Percentiles rank a stretch among this genome's conserved stretches.
These are phyloP conservation scores for Eimeria sp. DNA, from an alignment of 169 alveolate genomes.

Conservation along the genomic window DNA sequence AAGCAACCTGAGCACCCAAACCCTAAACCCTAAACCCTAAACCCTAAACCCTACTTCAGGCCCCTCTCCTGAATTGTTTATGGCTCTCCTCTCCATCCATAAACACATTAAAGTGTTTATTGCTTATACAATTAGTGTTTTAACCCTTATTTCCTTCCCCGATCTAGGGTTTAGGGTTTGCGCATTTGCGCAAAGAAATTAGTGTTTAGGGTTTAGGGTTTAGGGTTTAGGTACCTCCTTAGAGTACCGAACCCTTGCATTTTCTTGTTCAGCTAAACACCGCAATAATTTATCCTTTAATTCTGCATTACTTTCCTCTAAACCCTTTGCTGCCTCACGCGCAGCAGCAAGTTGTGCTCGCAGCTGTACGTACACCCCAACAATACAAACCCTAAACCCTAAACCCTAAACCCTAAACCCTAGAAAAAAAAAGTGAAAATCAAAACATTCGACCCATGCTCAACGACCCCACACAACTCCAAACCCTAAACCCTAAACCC, in stretches of 20 bases:
- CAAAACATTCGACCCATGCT: background rate
- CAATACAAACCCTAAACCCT: background rate
- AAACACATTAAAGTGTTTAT: background rate
- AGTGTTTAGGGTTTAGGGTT: constrained; percentile 38
- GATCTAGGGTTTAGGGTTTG: background rate
- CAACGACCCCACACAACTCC: background rate
- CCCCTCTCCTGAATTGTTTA: background rate
- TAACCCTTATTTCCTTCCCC: too few species aligned
- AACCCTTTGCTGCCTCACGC: background rate
- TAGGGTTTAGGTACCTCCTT: constrained; percentile 26
- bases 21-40: constrained; percentile 25
- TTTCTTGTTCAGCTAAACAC: constrained; percentile 28
- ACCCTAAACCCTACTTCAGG: background rate
- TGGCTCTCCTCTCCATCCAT: background rate
- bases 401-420: constrained; percentile 14
- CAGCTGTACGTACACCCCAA: constrained; percentile 46
- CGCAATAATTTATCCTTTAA: background rate
- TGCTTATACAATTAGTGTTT: background rate
- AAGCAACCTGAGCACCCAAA: constrained; percentile 87
- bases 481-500: constrained; percentile 25
- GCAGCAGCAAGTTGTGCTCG: constrained; percentile 21
- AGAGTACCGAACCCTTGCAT: background rate
- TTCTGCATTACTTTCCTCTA: background rate
- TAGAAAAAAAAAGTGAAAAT: background rate
- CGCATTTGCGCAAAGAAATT: background rate